Evolutionary conservation across 2,329 filamentous ascomycete species (phyloP).

Genomic region (Anthostomella pinea): DNA sequence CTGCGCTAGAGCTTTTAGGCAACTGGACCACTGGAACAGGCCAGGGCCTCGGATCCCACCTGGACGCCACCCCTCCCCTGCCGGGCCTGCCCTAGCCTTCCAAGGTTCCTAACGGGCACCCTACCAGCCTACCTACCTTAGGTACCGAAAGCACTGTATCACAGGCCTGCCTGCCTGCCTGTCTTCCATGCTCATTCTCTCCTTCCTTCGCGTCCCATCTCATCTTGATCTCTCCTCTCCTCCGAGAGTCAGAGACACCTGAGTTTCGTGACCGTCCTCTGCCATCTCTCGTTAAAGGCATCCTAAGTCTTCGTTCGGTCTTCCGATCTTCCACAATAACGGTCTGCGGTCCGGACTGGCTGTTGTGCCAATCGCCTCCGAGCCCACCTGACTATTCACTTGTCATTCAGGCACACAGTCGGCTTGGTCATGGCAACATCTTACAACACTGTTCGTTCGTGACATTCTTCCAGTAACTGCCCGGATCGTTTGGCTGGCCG

Average conservation of each 20-base stretch:
- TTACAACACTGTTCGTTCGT: slow-evolving; percentile 16
- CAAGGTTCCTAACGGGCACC: too few species aligned
- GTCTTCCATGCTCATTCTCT: background rate
- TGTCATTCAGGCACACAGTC: slow-evolving; percentile 1
- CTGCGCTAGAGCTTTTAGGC: too few species aligned
- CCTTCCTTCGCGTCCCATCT: background rate
- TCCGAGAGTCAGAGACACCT: slow-evolving; percentile 10
- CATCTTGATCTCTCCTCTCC: slow-evolving; percentile 5
- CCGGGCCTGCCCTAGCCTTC: background rate
- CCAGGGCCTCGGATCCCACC: slow-evolving; percentile 1
- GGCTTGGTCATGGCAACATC: slow-evolving; percentile 15
- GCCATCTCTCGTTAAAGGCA: slow-evolving; percentile 1
- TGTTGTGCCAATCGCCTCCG: slow-evolving; percentile 4
- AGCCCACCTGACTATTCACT: slow-evolving; percentile 2
- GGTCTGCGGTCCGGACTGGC: slow-evolving; percentile 1
- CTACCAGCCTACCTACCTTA: background rate
- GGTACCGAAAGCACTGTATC: background rate
- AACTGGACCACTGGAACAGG: background rate
- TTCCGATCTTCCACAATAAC: background rate
- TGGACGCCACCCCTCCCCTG: background rate
- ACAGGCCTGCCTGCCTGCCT: background rate
- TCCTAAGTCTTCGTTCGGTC: background rate
- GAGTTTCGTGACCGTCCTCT: slow-evolving; percentile 10
- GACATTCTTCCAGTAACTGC: slow-evolving; percentile 5
- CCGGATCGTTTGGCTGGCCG: background rate